Evolutionary conservation across 352 stramenopile genomes (phyloP), one percentile per base, ranked within the genome.

Genomic region (Pythium phragmiticola): DNA sequence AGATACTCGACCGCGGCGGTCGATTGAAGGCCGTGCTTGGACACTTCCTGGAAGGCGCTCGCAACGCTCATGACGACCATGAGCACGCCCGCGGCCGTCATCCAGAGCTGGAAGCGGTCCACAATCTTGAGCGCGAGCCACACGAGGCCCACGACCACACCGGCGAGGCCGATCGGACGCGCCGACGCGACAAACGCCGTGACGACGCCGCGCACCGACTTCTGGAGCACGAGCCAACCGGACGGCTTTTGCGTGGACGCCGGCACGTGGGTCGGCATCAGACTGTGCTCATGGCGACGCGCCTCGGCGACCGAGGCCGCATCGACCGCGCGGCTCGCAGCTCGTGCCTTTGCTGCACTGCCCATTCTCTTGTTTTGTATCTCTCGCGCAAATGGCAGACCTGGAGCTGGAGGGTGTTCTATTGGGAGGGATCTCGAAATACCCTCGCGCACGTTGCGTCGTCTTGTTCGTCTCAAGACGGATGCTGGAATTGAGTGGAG

Each of bases 61-160:
- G 71, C 70, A 17, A 90, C 71, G 64, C 79, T 90, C 57, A 88
- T 68, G 13, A 73, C 70, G 16, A 90, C 64, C 77, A 90, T 87
- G 37, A 81, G 51, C 17, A 90, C 70, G 14, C 82, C 82, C 7
- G 75, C 79, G 33, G 66, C 66, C 3, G 75, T 89, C 82, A 90
- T 87, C 79, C 78, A 90, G 36, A 89, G 71, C 67, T 88, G 77
- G 57, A 86, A 80, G 16, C 61, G 64, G 66, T 75, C 77, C 36
- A 87, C 60, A 50, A 74, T 78, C 61, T 69, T 74, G 49, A 84
- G 36, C 12, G 70, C 82, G n/a, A 89, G 47, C 48, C 65, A 72
- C 23, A 87, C 50, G 41, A 87, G 65, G 19, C 75, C 60, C 21
- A 84, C 50, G 47, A 89, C 21, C 17, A 84, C 60, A 30, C 76